Percentiles rank a stretch among this genome's conserved stretches.
Evolutionary conservation across 1,139 yeast species (phyloP).

Genomic region (Magnusiomyces suaveolens): DNA sequence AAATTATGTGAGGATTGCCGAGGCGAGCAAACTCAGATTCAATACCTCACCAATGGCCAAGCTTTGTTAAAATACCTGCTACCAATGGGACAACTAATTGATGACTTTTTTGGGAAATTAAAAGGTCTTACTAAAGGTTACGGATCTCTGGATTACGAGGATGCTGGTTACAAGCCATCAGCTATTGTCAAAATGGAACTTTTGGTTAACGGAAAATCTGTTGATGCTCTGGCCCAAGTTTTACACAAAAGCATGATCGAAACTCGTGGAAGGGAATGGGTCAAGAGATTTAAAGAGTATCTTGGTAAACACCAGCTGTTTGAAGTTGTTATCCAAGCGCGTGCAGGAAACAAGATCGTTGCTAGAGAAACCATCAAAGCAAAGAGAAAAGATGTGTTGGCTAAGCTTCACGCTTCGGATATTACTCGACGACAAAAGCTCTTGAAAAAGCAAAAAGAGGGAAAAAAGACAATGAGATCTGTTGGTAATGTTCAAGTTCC

Average conservation of each 20-base stretch:
- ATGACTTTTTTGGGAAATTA: constrained; percentile 87
- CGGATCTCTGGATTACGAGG: constrained; percentile 92
- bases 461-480: constrained; percentile 75
- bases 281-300: constrained; percentile 67
- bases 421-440: constrained; percentile 82
- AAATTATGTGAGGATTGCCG: constrained; percentile 74
- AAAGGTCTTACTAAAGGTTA: constrained; percentile 88
- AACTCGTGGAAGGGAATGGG: constrained; percentile 69
- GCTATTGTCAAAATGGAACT: constrained; percentile 82
- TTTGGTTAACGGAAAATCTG: constrained; percentile 78
- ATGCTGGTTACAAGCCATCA: constrained; percentile 71
- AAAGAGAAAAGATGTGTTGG: constrained; percentile 84
- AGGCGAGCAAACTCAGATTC: constrained; percentile 72
- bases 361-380: constrained; percentile 95
- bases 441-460: constrained; percentile 83
- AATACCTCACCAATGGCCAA: constrained; percentile 72
- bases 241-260: constrained; percentile 76
- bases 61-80: constrained; percentile 67
- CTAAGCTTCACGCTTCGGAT: constrained; percentile 88
- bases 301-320: constrained; percentile 64
- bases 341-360: constrained; percentile 68
- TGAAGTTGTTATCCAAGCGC: constrained; percentile 89
- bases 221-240: constrained; percentile 88
- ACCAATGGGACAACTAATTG: constrained; percentile 84
- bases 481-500: constrained; percentile 70